Percentiles rank a stretch among this genome's conserved stretches.
Conservation (phyloP, 2,329 filamentous ascomycete species). For the Phyllosticta paracitricarpa region DNA sequence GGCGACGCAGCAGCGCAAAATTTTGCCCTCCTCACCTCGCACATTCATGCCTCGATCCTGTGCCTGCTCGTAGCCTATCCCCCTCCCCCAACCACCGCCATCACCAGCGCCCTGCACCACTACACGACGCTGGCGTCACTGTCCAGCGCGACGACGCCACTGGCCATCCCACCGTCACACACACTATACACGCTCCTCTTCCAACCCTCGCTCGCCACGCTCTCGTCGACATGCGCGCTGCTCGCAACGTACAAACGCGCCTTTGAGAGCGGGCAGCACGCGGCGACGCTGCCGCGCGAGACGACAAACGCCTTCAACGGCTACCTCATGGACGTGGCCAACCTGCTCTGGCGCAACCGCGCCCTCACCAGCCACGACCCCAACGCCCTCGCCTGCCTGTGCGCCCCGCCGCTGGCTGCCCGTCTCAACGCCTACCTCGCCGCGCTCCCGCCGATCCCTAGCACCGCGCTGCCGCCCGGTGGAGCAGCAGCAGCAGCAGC, state of each 20-base stretch:
- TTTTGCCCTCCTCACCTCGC: conserved; percentile 22
- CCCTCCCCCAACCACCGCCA: conserved; percentile 26
- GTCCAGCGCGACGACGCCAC: conserved; percentile 38
- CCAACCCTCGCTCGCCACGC: conserved; percentile 48
- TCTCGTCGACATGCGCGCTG: conserved; percentile 60
- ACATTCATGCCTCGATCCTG: conserved; percentile 22
- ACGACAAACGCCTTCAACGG: conserved; percentile 59
- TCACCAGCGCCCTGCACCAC: conserved; percentile 50
- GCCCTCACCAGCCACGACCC: conserved; percentile 57
- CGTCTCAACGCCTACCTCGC: conserved; percentile 33
- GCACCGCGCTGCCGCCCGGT: conserved; percentile 23
- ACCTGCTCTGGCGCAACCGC: conserved; percentile 67
- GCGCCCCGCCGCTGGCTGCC: conserved; percentile 36
- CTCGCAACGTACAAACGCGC: conserved; percentile 64
- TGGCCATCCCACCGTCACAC: conserved; percentile 57
- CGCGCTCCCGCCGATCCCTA: conserved; percentile 24
- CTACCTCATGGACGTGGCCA: conserved; percentile 79
- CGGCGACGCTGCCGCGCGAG: conserved; percentile 13
- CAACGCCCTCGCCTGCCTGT: conserved; percentile 47
- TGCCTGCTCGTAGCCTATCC: conserved; percentile 23
- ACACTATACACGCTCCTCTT: conserved; percentile 66
- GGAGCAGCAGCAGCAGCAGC: conserved; percentile 30
- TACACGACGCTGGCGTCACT: conserved; percentile 50
- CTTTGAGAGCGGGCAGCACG: conserved; percentile 47
- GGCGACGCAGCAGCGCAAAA: conserved; percentile 26